Evolutionary conservation across 345 rosid genomes (phyloP), one percentile per base, ranked within the genome.

Genomic region (Populus simonii): DNA sequence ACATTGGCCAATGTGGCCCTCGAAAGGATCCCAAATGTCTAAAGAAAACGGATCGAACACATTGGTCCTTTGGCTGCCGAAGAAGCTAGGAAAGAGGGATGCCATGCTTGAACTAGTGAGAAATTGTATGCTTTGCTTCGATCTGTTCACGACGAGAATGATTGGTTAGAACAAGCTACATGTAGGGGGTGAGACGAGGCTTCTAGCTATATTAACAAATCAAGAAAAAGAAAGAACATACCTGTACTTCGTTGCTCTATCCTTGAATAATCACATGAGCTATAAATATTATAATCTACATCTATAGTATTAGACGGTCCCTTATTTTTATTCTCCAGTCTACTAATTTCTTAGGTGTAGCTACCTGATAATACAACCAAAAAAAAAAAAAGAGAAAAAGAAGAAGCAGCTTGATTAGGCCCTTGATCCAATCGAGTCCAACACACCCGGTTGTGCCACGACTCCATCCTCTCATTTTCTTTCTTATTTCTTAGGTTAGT

Each of bases 31-130:
- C 80, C 78, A 77, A 20, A 69, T 5, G 65, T 77, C 75, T n/a
- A 68, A 51, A 7, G 78, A 68, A 36, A 81, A 66, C 16, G 83
- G 83, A 57, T 75, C 83, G 57, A 75, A 31, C 29, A 71, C 69
- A 20, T 67, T 80, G 73, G 73, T 80, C 51, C 76, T 72, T 5
- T 72, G 20, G 53, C 43, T 27, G 23, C 81, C 76, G n/a, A 78
- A 73, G 63, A 78, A 25, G 80, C 80, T 76, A 3, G 77, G 83
- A 72, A 80, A 59, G 51, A 76, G 80, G 7, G 80, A 76, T 77
- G 73, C 77, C 25, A 41, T 72, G 36, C 6, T 29, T 9, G 9
- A 23, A 59, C 15, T 4, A 23, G 29, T 17, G 33, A 66, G 25
- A 43, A 23, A 29, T 12, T 38, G 20, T 18, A 1, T 33, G 10